Conservation (phyloP, 345 rosid genomes). For the Nasturtium officinale region DNA sequence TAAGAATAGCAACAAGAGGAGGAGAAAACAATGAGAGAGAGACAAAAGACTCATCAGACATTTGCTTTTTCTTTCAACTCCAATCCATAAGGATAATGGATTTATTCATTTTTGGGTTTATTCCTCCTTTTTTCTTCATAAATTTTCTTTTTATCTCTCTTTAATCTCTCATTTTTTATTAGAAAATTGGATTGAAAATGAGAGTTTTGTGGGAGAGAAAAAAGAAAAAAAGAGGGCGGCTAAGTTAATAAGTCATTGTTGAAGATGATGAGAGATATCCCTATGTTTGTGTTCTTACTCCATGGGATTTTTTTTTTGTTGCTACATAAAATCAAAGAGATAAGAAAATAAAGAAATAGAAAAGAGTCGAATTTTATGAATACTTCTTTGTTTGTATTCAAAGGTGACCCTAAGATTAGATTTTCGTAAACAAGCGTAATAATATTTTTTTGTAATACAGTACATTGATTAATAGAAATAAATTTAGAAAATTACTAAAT, state of each 20-base stretch:
- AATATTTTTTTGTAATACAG: not conserved
- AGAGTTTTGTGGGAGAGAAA: conserved; percentile 32
- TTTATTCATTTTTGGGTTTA: conserved; percentile 17
- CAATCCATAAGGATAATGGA: conserved; percentile 37
- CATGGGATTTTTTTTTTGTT: conserved; percentile 3
- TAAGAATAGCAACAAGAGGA: conserved; percentile 44
- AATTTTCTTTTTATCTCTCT: conserved; percentile 27
- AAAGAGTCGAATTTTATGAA: not conserved
- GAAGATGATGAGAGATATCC: conserved; percentile 34
- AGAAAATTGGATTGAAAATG: conserved; percentile 28
- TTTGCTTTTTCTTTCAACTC: conserved; percentile 6
- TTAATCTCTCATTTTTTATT: conserved; percentile 27
- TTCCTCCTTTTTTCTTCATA: not conserved
- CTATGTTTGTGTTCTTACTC: conserved; percentile 33
- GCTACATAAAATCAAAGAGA: conserved; percentile 12
- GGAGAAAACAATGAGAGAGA: conserved; percentile 41
- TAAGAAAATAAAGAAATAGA: conserved; percentile 16
- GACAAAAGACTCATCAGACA: conserved; percentile 1
- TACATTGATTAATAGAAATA: not conserved
- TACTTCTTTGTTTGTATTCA: not conserved
- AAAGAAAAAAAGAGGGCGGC: conserved; percentile 32
- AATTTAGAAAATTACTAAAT: no score
- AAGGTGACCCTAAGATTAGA: not conserved
- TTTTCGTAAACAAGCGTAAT: not conserved
- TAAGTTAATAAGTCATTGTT: conserved; percentile 26